Base-by-base conservation (phyloP, 208 protist genomes). In the Trypanosoma avium region DNA sequence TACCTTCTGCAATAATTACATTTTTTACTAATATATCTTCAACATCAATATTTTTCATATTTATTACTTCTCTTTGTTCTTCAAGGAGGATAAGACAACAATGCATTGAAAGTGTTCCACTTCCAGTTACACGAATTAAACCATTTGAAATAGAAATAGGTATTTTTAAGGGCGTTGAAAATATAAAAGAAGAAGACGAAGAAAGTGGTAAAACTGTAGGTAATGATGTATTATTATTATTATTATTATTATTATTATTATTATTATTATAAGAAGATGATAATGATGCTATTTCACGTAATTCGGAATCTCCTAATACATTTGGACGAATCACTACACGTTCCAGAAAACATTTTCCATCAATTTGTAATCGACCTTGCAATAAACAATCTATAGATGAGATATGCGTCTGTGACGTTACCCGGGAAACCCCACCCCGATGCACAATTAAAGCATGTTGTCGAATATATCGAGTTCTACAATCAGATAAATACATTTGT, bases 401-500 rank as follows among this genome's bases (percentile, higher is more conserved):
- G 42, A 15, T 21, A 30, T 45, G 71, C 26, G 45, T 9, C 5
- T 53, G 42, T 24, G 48, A 56, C 30, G 30, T 66, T 8, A 73
- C 59, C 9, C 67, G 50, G 1, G 38, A 75, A 13, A 77, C 61
- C 4, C 68, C 84, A 12, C 84, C 84, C 40, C 43, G 55, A 45
- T 78, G 81, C 27, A 91, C 81, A 6, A 86, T 69, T 7, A 91
- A 53, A 0, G 84, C 71, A 56, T 78, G 67, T 32, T 62, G 64
- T 26, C 70, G 47, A 12, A 71, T 33, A 55, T 73, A 38, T 45
- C 59, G 36, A 19, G 82, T 58, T 13, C 17, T 13, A 21, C 73
- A 78, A 61, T 77, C 71, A 4, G 61, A 61, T n/a, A 87, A 55
- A 59, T 74, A 79, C 58, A 87, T 46, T 33, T 82, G 78, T n/a